Evolutionary conservation across 768 basidiomycete genomes (phyloP).

Genomic region (Roridomyces roridus): DNA sequence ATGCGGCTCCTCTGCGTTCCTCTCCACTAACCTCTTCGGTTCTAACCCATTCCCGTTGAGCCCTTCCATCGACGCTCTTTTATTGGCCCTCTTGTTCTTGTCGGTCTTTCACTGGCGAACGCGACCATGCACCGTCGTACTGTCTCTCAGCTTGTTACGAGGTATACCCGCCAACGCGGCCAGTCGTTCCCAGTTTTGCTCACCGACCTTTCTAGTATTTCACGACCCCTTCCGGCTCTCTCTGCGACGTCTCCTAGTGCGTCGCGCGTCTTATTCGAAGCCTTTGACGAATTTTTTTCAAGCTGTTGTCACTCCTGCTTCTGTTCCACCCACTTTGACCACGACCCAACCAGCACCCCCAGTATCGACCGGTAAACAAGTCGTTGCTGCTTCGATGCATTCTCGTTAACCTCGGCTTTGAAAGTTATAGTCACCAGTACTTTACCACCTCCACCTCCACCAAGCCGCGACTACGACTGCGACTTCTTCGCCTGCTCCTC

Average conservation of each 20-base stretch:
- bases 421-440: slow-evolving; percentile 17
- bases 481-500: neutral
- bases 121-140: slow-evolving; percentile 14
- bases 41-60: slow-evolving; percentile 17
- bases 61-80: slow-evolving; percentile 17
- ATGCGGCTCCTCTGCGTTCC: slow-evolving; percentile 18
- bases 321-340: slow-evolving; percentile 4
- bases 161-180: neutral
- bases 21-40: slow-evolving; percentile 23
- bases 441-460: neutral
- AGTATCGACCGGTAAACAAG: slow-evolving; percentile 15
- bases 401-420: slow-evolving; percentile 3
- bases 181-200: neutral
- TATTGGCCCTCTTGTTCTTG: slow-evolving; percentile 6
- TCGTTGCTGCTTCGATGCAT: slow-evolving; percentile 5
- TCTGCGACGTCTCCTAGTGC: slow-evolving; percentile 13
- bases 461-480: neutral
- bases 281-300: neutral
- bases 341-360: slow-evolving; percentile 6
- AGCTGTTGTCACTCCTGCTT: slow-evolving; percentile 14
- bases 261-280: neutral
- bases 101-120: slow-evolving; percentile 5
- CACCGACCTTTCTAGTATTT: slow-evolving; percentile 4
- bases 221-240: slow-evolving; percentile 3
- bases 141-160: slow-evolving; percentile 10